Percentiles rank a stretch among this genome's conserved stretches.
These are phyloP conservation scores for Komagataella phaffii DNA, from an alignment of 805 yeast species.

Conservation along the genomic window DNA sequence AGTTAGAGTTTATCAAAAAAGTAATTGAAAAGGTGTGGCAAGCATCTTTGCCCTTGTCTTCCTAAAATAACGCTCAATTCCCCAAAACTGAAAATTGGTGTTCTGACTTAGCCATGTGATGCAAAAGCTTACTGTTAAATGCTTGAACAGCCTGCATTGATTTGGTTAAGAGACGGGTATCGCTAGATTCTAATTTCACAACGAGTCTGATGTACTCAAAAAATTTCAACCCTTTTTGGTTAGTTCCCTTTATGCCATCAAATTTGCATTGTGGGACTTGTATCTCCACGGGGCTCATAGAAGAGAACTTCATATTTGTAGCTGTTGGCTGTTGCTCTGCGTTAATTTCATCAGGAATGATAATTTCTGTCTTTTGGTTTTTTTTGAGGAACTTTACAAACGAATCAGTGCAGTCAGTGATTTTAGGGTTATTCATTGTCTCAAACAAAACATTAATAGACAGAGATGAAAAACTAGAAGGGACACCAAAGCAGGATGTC, in stretches of 20 bases:
- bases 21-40: constrained; percentile 38
- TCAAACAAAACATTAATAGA: not conserved
- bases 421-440: not conserved
- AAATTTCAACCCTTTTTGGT: constrained; percentile 33
- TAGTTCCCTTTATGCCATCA: constrained; percentile 59
- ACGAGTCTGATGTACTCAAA: constrained; percentile 32
- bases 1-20: constrained; percentile 23
- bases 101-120: not conserved
- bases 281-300: not conserved
- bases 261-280: constrained; percentile 16
- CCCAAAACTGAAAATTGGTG: not conserved
- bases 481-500: not conserved
- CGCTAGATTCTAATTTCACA: constrained; percentile 9
- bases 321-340: not conserved
- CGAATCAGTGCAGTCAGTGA: not conserved
- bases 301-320: not conserved
- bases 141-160: not conserved
- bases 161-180: not conserved
- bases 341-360: not conserved
- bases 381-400: not conserved
- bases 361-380: not conserved
- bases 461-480: not conserved
- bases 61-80: not conserved
- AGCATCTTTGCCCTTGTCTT: constrained; percentile 7
- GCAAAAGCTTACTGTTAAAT: not conserved